Conservation (phyloP, 768 basidiomycete genomes). For the Lentinula edodes region DNA sequence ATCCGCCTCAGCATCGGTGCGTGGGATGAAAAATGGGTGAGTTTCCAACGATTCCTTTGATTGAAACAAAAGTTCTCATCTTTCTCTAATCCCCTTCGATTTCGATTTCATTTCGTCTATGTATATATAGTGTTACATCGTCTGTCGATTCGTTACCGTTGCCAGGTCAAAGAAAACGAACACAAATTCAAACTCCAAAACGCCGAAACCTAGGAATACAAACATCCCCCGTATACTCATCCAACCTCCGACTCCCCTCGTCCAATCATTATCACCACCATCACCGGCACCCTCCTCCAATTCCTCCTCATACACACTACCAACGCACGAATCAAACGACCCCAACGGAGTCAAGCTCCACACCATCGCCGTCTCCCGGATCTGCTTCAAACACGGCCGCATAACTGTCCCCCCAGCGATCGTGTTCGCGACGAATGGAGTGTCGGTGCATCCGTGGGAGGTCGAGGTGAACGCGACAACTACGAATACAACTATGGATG, state of each 20-base stretch:
- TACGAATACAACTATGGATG: neutral
- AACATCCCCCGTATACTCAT: neutral
- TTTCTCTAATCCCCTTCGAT: too few species aligned
- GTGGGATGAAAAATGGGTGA: conserved; percentile 56
- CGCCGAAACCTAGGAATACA: too few species aligned
- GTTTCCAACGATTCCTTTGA: neutral
- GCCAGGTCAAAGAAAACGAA: conserved; percentile 11
- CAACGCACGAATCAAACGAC: conserved; percentile 22
- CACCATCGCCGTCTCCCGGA: conserved; percentile 56
- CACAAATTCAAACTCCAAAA: neutral
- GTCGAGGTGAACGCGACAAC: neutral
- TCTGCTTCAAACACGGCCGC: conserved; percentile 66
- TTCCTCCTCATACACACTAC: neutral
- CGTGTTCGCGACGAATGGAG: conserved; percentile 56
- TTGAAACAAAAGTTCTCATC: too few species aligned
- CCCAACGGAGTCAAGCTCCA: conserved; percentile 55
- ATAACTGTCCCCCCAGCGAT: conserved; percentile 70
- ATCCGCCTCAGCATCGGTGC: conserved; percentile 34
- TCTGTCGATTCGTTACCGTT: conserved; percentile 40
- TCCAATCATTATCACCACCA: too few species aligned
- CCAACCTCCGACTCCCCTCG: neutral
- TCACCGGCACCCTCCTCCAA: too few species aligned
- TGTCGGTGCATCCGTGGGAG: conserved; percentile 23
- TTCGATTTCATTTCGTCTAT: neutral
- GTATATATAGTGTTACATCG: conserved; percentile 31